These are phyloP conservation scores for Fusarium sororula DNA, from an alignment of 2,329 filamentous ascomycete genomes.

Conservation along the genomic window DNA sequence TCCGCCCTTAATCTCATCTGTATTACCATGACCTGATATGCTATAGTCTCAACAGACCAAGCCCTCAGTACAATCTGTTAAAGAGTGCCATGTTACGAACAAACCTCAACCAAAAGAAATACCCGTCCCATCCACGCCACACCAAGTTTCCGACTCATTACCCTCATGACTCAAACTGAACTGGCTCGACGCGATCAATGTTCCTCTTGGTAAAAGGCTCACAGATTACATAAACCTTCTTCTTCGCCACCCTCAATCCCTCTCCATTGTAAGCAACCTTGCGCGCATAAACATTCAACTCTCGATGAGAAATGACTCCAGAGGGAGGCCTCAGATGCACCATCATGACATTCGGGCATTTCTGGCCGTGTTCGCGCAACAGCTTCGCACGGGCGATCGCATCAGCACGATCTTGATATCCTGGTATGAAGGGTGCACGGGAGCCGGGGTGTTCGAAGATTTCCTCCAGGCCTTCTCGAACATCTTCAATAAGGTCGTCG, in stretches of 20 bases:
- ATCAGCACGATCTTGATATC: not conserved
- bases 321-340: not conserved
- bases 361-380: not conserved
- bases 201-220: not conserved
- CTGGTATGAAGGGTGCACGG: not conserved
- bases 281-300: not conserved
- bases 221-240: not conserved
- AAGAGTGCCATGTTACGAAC: not conserved
- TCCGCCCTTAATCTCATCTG: not conserved
- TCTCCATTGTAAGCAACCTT: not conserved
- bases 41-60: not conserved
- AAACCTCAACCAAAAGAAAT: not conserved
- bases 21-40: not conserved
- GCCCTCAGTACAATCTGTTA: not conserved
- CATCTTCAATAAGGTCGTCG: not conserved
- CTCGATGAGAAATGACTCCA: not conserved
- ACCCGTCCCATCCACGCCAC: fast-evolving
- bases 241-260: not conserved
- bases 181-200: not conserved
- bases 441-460: not conserved
- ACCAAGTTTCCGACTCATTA: fast-evolving
- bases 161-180: not conserved
- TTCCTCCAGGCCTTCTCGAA: not conserved
- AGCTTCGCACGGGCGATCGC: not conserved
- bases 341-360: not conserved